Evolutionary conservation across 2,329 filamentous ascomycete species (phyloP), one percentile per base, ranked within the genome.

Genomic region (Botrytis tulipae): DNA sequence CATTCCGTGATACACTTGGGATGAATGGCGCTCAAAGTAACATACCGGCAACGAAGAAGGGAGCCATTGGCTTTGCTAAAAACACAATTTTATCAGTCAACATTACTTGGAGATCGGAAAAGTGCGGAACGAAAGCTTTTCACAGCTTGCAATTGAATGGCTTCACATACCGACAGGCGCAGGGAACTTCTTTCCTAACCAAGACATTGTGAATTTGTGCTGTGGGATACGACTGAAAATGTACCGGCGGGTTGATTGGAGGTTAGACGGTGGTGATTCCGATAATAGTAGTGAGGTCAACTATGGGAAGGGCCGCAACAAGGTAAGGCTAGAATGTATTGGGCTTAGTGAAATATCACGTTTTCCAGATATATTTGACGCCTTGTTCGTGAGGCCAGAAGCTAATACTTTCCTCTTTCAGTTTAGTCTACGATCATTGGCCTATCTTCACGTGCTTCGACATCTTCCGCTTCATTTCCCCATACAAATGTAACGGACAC

Each of bases 11-110:
- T 42, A 57, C 44, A 25, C 35, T 37, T 40, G n/a, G 12, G 20
- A 18, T 29, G 22, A 46, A 5, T 22, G 22, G 35, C 40, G 32
- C 40, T 25, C 54, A 37, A 18, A 9, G 1, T 63, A 71, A 87
- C 93, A 83, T 96, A 97, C 95, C 94, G 83, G 95, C 95, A 84
- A 89, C 88, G 88, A 95, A 96, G 90, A 98, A 98, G 80, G 95
- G 95, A 84, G 90, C 90, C 91, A 97, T 91, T 80, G 95, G 94
- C 88, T 90, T 89, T 86, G 93, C 95, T 98, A 82, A 83, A 82
- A 74, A 63, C 20, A 63, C n/a, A 54, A 57, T 35, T 8, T 61
- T 42, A 16, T 73, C 44, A 73, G 71, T 57, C 37, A 63, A 70
- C 9, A 48, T 59, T 61, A 54, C 25, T 69, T 42, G 32, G 37